Conservation (phyloP, 2,329 filamentous ascomycete genomes). For the Diaporthe helianthi region DNA sequence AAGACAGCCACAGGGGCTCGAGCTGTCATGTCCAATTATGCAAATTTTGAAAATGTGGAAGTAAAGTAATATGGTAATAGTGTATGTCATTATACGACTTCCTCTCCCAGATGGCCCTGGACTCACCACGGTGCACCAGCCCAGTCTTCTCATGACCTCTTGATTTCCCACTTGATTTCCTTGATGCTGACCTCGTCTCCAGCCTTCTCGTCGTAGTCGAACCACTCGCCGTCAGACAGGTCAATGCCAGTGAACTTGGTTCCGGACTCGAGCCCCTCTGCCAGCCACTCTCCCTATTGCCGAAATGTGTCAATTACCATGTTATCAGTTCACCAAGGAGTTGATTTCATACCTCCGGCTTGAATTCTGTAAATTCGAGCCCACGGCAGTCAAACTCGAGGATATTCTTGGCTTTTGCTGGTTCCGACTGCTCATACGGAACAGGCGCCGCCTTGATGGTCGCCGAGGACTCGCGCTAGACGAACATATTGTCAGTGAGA, state of each 20-base stretch:
- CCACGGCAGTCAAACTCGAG: conserved; percentile 94
- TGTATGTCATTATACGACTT: background rate
- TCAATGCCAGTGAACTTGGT: conserved; percentile 87
- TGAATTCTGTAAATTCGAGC: conserved; percentile 90
- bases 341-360: conserved; percentile 71
- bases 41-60: background rate
- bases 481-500: background rate
- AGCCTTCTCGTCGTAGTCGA: conserved; percentile 95
- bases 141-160: conserved; percentile 61
- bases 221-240: conserved; percentile 92
- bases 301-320: background rate
- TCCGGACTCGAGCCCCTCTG: conserved; percentile 78
- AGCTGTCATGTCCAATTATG: background rate
- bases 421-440: conserved; percentile 74
- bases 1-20: no score
- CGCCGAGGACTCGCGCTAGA: conserved; percentile 82
- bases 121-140: background rate
- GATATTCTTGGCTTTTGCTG: conserved; percentile 78
- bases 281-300: conserved; percentile 84
- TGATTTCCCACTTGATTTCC: conserved; percentile 86
- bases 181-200: conserved; percentile 92
- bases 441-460: conserved; percentile 78
- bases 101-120: no score
- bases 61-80: no score
- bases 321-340: background rate